phyloP scores from a whole-genome alignment of 129 eudicot genomes.

The Apium graveolens region DNA sequence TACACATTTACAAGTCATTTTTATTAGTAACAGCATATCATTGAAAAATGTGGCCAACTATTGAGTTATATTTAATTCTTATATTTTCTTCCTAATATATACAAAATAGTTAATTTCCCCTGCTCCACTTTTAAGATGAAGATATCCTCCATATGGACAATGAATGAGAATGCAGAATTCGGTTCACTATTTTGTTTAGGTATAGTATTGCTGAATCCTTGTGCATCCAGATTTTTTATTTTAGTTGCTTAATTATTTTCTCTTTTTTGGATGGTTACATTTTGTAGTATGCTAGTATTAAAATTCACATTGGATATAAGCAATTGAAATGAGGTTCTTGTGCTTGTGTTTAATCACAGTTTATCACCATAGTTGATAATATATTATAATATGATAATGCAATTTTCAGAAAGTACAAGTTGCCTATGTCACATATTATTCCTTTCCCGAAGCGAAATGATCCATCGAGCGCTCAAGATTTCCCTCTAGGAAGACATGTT shows the following conservation, averaged over 20 bases:
- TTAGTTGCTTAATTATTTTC: not conserved
- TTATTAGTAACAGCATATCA: not conserved
- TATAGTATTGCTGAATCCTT: not conserved
- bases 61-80: not conserved
- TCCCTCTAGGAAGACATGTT: constrained; percentile 75
- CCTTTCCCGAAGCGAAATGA: constrained; percentile 77
- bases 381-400: not conserved
- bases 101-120: not conserved
- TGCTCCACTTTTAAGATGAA: not conserved
- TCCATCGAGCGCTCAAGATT: constrained; percentile 66
- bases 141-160: not conserved
- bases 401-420: constrained; percentile 66
- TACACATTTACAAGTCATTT: not conserved
- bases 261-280: not conserved
- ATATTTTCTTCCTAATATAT: not conserved
- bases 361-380: not conserved
- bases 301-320: not conserved
- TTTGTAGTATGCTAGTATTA: not conserved
- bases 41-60: not conserved
- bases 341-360: not conserved
- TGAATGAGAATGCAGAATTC: not conserved
- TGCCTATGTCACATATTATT: constrained; percentile 78
- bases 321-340: not conserved
- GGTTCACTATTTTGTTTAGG: not conserved
- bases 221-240: not conserved